Evolutionary conservation across 805 yeast species (phyloP).

Genomic region (Lachancea sp.): DNA sequence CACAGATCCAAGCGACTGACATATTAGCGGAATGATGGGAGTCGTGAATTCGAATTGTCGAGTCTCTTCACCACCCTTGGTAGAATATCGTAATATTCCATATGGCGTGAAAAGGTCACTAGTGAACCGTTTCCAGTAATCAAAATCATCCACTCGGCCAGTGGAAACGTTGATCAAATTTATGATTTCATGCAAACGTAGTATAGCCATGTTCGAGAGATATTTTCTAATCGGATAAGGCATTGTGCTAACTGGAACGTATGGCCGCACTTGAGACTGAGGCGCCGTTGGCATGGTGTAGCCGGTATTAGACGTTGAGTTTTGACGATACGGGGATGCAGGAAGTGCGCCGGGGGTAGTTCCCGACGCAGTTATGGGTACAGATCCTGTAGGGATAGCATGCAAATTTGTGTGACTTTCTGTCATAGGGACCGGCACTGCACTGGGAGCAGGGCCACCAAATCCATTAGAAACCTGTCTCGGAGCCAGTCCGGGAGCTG

Average conservation of each 20-base stretch:
- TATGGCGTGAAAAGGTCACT: conserved; percentile 47
- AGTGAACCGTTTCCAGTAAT: conserved; percentile 45
- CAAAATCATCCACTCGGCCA: conserved; percentile 39
- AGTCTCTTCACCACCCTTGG: conserved; percentile 41
- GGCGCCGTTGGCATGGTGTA: conserved; percentile 9
- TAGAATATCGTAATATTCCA: conserved; percentile 43
- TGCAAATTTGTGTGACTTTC: background rate
- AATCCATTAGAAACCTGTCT: background rate
- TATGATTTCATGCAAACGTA: conserved; percentile 44
- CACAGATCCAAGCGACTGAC: conserved; percentile 44
- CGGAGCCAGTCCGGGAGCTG: background rate
- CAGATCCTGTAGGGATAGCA: background rate
- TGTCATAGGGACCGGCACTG: background rate
- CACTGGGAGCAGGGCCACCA: background rate
- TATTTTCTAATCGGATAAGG: conserved; percentile 33
- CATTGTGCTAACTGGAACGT: conserved; percentile 12
- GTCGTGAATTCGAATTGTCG: conserved; percentile 60
- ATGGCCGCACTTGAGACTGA: conserved; percentile 4
- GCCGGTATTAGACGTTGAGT: conserved; percentile 1
- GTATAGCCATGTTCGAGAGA: conserved; percentile 44
- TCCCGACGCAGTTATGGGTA: background rate
- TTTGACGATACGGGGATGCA: background rate
- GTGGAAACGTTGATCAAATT: conserved; percentile 41
- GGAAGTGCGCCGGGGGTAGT: background rate
- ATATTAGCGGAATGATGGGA: conserved; percentile 56